Evolutionary conservation across 371 early-diverging fungal species (phyloP), one percentile per base, ranked within the genome.

Genomic region (Mucor sp.): DNA sequence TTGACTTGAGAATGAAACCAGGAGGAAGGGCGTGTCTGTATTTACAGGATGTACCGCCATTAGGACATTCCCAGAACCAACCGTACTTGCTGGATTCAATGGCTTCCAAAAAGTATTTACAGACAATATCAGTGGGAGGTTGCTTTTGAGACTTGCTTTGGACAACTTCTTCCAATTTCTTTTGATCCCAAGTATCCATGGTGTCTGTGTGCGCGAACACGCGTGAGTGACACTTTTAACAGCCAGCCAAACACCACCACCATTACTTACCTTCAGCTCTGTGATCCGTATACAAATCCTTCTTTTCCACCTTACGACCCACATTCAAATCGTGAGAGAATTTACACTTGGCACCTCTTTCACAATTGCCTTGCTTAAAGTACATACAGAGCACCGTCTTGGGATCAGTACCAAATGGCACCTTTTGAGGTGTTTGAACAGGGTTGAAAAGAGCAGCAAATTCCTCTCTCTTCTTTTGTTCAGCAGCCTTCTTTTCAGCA

Each of bases 31-130:
- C 97, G 72, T 99, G 99, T 63, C 93, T 90, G 75, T 98, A 98
- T 84, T 93, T 95, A 87, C 98, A 99, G 64, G 85, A 83, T 25
- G 78, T 77, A 83, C 92, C 93, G 70, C 94, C 95, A 67, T 93
- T 92, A 6, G 97, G 99, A 81, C 99, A 99, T 66, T 94, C 94
- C 99, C 99, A 99, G 85, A 97, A 97, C 95, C 96, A 97, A 62
- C 97, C 98, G 78, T 99, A 99, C 83, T 98, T 98, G 66, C 74
- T 91, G 62, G 85, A 84, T 75, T 99, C 99, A 63, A 99, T 94
- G n/a, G 99, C 99, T 74, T 99, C 98, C 85, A 99, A 88, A 75
- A 99, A 98, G 85, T 84, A 92, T 83, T 97, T 99, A 89, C 99
- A 99, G n/a, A 99, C 98, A 82, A 98, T 97, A 69, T 93, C 96